Conservation (phyloP, 495 filamentous ascomycete species). For the Podospora fimiseda region DNA sequence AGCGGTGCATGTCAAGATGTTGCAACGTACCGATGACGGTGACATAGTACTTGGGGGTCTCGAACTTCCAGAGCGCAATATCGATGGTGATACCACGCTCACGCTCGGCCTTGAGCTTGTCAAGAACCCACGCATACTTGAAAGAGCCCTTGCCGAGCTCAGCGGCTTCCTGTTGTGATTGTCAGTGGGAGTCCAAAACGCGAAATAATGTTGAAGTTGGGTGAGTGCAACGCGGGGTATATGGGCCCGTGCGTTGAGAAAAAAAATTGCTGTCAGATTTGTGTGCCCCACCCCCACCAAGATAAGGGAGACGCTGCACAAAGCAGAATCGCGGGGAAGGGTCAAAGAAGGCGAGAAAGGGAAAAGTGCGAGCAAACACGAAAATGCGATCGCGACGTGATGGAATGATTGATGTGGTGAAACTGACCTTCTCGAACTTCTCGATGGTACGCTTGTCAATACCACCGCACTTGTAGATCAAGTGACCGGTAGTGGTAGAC, state of each 20-base stretch:
- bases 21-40: conserved; percentile 83
- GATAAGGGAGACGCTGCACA: conserved; percentile 26
- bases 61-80: conserved; percentile 99
- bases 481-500: conserved; percentile 90
- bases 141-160: conserved; percentile 99
- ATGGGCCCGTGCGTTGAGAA: conserved; percentile 30
- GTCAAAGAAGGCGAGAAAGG: conserved; percentile 9
- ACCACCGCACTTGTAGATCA: conserved; percentile 99
- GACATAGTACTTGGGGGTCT: conserved; percentile 97
- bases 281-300: conserved; percentile 29
- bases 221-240: conserved; percentile 9
- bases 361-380: conserved; percentile 1
- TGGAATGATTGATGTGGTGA: conserved; percentile 14
- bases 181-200: conserved; percentile 22
- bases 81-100: conserved; percentile 99
- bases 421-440: conserved; percentile 99
- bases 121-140: conserved; percentile 99
- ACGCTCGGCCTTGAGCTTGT: conserved; percentile 99
- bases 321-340: conserved; percentile 17
- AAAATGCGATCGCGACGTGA: conserved; percentile 8
- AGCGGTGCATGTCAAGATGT: background rate
- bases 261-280: conserved; percentile 18
- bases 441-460: conserved; percentile 99
- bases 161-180: conserved; percentile 73
- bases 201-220: background rate